These are phyloP conservation scores for Camellia lanceoleosa DNA, from an alignment of 148 eudicot species.

Conservation along the genomic window DNA sequence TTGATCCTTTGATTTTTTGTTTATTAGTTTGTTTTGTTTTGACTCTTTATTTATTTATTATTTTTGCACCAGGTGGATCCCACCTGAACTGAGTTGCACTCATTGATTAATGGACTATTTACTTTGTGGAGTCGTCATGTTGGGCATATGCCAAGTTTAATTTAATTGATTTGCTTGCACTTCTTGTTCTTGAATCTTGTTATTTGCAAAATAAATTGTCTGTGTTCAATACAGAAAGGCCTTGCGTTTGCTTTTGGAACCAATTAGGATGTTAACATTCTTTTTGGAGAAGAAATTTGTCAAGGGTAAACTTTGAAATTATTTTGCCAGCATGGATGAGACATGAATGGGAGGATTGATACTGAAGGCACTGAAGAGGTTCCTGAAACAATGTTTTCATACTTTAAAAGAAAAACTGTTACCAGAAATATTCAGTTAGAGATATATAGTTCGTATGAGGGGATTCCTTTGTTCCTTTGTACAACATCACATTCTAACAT, in stretches of 20 bases:
- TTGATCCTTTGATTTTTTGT: background rate
- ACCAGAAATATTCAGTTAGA: background rate
- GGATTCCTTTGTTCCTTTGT: background rate
- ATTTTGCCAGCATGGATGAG: background rate
- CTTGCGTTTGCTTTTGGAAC: background rate
- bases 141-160: background rate
- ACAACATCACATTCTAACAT: background rate
- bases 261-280: background rate
- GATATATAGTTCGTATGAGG: no score
- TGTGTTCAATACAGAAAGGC: background rate
- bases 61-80: background rate
- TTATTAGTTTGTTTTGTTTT: background rate
- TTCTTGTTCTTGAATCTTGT: background rate
- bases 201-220: background rate
- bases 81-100: constrained; percentile 2
- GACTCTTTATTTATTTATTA: background rate
- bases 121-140: background rate
- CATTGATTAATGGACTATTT: background rate
- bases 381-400: background rate
- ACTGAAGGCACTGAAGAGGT: background rate
- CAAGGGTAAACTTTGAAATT: background rate
- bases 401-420: background rate
- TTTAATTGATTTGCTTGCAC: background rate
- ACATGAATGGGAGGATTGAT: background rate
- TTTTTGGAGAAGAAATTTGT: background rate